Percentiles rank a stretch among this genome's conserved stretches.
Conservation (phyloP, 805 yeast species). For the Saturnispora silvae region DNA sequence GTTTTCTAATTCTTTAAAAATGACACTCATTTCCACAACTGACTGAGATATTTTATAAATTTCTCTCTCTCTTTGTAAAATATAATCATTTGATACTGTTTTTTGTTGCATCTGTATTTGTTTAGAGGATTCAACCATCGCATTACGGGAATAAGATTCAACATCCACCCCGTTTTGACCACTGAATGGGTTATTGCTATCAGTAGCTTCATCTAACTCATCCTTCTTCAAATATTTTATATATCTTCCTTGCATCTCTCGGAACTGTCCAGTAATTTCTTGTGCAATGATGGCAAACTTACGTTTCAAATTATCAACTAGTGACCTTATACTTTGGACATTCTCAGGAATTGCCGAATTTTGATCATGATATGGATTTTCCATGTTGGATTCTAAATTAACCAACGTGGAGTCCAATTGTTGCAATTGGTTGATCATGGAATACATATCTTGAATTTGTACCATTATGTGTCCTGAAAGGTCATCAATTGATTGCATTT, state of each 20-base stretch:
- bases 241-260: constrained; percentile 83
- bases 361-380: constrained; percentile 4
- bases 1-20: constrained; percentile 85
- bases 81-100: constrained; percentile 30
- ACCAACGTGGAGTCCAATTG: constrained; percentile 22
- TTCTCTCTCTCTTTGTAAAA: constrained; percentile 77
- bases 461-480: constrained; percentile 66
- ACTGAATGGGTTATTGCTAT: too few relatives aligned
- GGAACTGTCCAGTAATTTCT: constrained; percentile 60
- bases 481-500: constrained; percentile 47
- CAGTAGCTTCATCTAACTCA: constrained; percentile 27
- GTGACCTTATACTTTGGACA: constrained; percentile 22
- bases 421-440: constrained; percentile 54
- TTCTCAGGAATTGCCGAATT: neutral
- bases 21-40: constrained; percentile 83
- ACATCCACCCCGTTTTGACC: constrained; percentile 23
- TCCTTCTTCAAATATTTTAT: constrained; percentile 76
- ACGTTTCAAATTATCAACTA: constrained; percentile 73
- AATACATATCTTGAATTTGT: constrained; percentile 69
- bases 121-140: constrained; percentile 33
- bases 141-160: constrained; percentile 44
- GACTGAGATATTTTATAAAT: constrained; percentile 89
- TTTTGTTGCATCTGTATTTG: constrained; percentile 48
- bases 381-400: neutral
- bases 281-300: constrained; percentile 81